Conservation (phyloP, 306 rosid genomes). For the Urtica urens region DNA sequence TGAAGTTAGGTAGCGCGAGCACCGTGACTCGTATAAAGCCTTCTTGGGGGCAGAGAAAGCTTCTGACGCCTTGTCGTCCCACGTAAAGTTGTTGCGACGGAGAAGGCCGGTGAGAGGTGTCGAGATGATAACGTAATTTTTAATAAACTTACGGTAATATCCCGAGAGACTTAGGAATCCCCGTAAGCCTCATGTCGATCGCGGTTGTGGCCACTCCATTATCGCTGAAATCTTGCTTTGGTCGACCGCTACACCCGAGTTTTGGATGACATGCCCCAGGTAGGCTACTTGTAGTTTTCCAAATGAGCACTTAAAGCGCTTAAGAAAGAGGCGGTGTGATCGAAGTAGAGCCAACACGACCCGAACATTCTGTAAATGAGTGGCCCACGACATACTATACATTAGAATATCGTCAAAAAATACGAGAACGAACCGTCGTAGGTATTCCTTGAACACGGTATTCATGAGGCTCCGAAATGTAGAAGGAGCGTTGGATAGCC, state of each 20-base stretch:
- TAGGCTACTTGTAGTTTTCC: background rate
- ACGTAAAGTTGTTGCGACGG: background rate
- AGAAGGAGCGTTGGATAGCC: background rate
- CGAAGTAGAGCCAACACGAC: background rate
- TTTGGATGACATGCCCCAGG: background rate
- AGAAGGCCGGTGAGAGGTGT: background rate
- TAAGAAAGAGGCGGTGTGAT: background rate
- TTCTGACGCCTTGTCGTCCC: background rate
- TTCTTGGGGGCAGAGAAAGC: background rate
- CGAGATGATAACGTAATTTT: background rate
- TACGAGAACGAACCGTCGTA: background rate
- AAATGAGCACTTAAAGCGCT: background rate
- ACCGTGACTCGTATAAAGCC: background rate
- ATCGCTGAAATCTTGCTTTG: background rate
- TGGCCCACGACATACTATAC: background rate
- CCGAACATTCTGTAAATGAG: background rate
- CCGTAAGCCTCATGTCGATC: background rate
- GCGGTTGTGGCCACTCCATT: background rate
- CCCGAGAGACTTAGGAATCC: background rate
- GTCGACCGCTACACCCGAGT: background rate
- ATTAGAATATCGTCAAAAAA: constrained; percentile 8
- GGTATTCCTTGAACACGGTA: background rate
- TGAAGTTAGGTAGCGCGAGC: background rate
- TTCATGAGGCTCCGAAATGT: background rate
- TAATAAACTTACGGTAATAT: background rate